Evolutionary conservation across 768 basidiomycete genomes (phyloP), one percentile per base, ranked within the genome.

Genomic region (Rhizopogon sp.): DNA sequence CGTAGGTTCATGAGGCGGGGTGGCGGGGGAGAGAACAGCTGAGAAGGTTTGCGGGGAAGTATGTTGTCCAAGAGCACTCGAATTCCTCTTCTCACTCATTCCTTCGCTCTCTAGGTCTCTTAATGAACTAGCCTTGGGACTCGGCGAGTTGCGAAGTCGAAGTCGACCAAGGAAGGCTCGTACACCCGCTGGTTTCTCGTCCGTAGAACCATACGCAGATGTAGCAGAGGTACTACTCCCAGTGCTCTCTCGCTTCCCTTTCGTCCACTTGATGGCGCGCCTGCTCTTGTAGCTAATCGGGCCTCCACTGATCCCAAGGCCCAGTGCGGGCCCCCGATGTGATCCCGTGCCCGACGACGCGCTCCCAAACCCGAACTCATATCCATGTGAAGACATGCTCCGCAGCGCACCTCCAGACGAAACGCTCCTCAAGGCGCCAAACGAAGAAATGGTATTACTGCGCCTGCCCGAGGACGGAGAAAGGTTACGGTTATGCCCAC

Each of bases 391-490:
- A 33, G 64, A 53, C 22, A 43, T 39, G 39, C 58, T 66, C 10
- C 64, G 66, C 14, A 70, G 22, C 25, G 60, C 66, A 4, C 69
- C 69, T 14, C 70, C 66, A 1, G 69, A 69, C 3, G 67, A 66
- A n/a, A 70, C 65, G 13, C 69, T 69, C 45, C 64, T 43, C 10
- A 70, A 52, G 20, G 55, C 50, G 20, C 68, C 63, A 9, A 69
- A 60, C 40, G 60, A 70, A n/a, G 54, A 67, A 20, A 63, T 57
- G 1, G 67, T 62, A 22, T 40, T 58, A 37, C 67, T 69, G n/a
- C 64, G 57, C 5, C 64, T 37, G 47, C 60, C 66, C 1, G 62
- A 59, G 1, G 62, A 47, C 1, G 31, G 47, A 9, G 47, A 5
- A 35, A 47, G 46, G 33, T 59, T 59, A 16, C 62, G 65, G 33